Base-by-base conservation (phyloP, 768 basidiomycete species). In the Suillus occidentalis region DNA sequence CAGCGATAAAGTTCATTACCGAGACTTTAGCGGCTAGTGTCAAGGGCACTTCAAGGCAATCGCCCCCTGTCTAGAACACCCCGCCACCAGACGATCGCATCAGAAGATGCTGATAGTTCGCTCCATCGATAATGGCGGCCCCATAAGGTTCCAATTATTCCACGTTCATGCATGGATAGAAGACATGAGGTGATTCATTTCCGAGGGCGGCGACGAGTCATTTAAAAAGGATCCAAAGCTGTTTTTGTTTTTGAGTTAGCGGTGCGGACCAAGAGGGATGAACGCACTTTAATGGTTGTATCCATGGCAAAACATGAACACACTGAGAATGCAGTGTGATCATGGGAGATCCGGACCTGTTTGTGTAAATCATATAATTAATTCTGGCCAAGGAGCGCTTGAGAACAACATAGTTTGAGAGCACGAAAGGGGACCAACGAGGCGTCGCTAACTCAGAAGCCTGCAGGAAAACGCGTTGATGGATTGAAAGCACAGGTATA, bases 161-260 rank as follows among this genome's bases (percentile, higher is more conserved):
- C 73, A 76, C 71, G 70, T 69, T 71, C 68, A 63, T 55, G 64
- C 39, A 69, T 70, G 63, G 65, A 67, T 65, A 43, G 55, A 6
- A 64, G 71, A 76, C 74, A 77, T 74, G 75, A 76, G 73, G 55
- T 69, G 40, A 45, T 77, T 76, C 75, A 76, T 76, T 61, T 76
- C 75, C 75, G 75, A 76, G 72, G 70, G 62, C 63, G 68, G 66
- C 68, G 67, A 67, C 70, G 39, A 9, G 53, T 40, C 39, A 37
- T 36, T 59, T 57, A 5, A 39, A 39, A 40, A 61, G 58, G 18
- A 59, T 31, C 6, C 9, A 59, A 28, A 59, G 58, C 40, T 20
- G 31, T 56, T 59, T 59, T 22, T 58, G 7, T 39, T n/a, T 47
- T 58, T 28, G 57, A 58, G 42, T 59, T 59, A 59, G 25, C 58